A percentile compares a stretch with the other conserved stretches of the same genome.
Conservation (phyloP, 805 yeast species). For the Hanseniaspora opuntiae region DNA sequence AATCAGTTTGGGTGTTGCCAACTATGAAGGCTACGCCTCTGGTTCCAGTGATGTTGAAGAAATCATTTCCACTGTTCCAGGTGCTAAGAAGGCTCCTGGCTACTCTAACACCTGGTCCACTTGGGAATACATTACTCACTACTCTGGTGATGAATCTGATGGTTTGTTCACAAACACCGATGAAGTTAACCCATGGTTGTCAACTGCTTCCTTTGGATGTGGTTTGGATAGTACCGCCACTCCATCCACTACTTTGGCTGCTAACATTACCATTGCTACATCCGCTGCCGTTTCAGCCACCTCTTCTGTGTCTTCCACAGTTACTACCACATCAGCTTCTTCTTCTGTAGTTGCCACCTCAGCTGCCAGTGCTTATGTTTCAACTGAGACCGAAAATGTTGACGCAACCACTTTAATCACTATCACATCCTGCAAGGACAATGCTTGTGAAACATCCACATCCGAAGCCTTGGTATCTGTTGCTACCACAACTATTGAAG, state of each 20-base stretch:
- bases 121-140: slow-evolving; percentile 4
- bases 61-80: slow-evolving; percentile 36
- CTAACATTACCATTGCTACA: neutral
- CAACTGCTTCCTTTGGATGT: slow-evolving; percentile 9
- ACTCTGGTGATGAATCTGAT: slow-evolving; percentile 11
- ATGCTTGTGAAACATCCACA: slow-evolving; percentile 23
- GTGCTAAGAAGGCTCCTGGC: slow-evolving; percentile 34
- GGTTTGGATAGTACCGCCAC: neutral
- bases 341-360: slow-evolving; percentile 24
- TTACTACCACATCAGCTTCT: slow-evolving; percentile 18
- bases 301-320: slow-evolving; percentile 19
- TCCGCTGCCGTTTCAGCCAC: slow-evolving; percentile 14
- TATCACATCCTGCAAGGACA: slow-evolving; percentile 26
- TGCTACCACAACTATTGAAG: slow-evolving; percentile 25
- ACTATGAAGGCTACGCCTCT: slow-evolving; percentile 18
- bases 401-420: slow-evolving; percentile 26
- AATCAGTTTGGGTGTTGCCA: slow-evolving; percentile 35
- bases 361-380: slow-evolving; percentile 17
- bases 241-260: neutral
- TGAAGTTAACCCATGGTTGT: slow-evolving; percentile 13
- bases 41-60: slow-evolving; percentile 31
- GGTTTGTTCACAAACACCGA: slow-evolving; percentile 13
- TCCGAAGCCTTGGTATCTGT: slow-evolving; percentile 26
- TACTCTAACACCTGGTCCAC: slow-evolving; percentile 31
- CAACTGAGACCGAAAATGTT: slow-evolving; percentile 17